Evolutionary conservation across 2,329 filamentous ascomycete species (phyloP).

Genomic region (Colletotrichum higginsianum): DNA sequence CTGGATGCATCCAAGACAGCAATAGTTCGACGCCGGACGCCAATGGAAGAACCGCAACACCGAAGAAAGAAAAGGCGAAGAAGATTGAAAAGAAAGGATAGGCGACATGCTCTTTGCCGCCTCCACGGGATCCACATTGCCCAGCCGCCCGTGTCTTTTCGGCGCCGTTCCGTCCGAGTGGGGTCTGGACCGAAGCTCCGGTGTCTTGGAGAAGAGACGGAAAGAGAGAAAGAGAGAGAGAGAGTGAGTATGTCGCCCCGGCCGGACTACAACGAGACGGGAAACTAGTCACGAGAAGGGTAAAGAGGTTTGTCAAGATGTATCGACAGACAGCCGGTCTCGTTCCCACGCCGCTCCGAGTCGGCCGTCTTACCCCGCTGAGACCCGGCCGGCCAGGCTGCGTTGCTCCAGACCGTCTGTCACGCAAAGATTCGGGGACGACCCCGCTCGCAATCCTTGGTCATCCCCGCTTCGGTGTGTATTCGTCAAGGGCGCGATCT

Average conservation of each 20-base stretch:
- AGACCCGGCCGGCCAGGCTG: not conserved
- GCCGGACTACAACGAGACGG: not conserved
- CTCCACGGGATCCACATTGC: not conserved
- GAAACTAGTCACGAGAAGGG: not conserved
- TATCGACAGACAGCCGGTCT: not conserved
- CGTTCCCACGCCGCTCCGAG: not conserved
- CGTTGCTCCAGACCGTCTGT: no score
- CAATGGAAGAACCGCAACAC: not conserved
- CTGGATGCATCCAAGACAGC: conserved; percentile 3
- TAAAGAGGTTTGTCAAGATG: not conserved
- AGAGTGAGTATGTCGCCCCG: not conserved
- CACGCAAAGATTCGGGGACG: not conserved
- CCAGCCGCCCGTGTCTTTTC: not conserved
- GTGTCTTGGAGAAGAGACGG: not conserved
- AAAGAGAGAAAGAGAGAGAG: not conserved
- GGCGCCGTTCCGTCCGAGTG: not conserved
- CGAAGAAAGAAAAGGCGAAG: not conserved
- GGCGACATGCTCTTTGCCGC: not conserved
- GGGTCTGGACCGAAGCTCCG: not conserved
- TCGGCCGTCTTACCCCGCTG: not conserved
- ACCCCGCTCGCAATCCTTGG: not conserved
- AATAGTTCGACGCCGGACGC: not conserved
- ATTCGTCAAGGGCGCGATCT: conserved; percentile 3
- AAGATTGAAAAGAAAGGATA: not conserved
- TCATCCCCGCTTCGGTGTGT: not conserved